A percentile compares a stretch with the other conserved stretches of the same genome.
phyloP scores from a whole-genome alignment of 306 rosid species.

The Malus orientalis region DNA sequence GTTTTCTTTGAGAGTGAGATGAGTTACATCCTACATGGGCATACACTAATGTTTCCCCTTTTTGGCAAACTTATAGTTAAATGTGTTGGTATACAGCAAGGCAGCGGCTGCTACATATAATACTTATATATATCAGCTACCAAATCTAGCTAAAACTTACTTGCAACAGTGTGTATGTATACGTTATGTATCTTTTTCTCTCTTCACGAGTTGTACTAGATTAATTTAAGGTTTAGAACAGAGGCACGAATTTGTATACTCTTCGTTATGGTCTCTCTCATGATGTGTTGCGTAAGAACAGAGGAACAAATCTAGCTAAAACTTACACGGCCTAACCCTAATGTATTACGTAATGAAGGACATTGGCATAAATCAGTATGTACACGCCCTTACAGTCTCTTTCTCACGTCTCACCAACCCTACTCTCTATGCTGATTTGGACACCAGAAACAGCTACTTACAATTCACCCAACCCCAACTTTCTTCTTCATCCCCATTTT shows the following conservation, averaged over 20 bases:
- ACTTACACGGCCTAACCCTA: background rate
- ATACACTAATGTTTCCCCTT: slow-evolving; percentile 17
- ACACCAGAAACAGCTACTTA: no score
- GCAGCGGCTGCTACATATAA: background rate
- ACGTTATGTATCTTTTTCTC: no score
- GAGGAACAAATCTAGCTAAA: background rate
- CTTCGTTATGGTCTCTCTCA: background rate
- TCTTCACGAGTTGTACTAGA: no score
- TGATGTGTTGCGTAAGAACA: background rate
- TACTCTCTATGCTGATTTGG: background rate
- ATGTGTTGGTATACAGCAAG: slow-evolving; percentile 14
- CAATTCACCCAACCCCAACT: background rate
- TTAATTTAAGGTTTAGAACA: background rate
- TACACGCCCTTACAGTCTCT: background rate
- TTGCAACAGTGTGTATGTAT: background rate
- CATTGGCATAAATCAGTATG: background rate
- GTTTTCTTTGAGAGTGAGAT: slow-evolving; percentile 7
- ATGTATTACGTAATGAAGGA: background rate
- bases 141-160: background rate
- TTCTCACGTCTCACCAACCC: background rate
- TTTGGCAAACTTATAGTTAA: background rate
- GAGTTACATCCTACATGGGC: slow-evolving; percentile 5
- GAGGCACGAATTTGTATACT: background rate
- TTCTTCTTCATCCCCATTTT: background rate
- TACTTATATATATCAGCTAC: no score